Evolutionary conservation across 2,329 filamentous ascomycete species (phyloP).

Genomic region (Botrytis aclada): DNA sequence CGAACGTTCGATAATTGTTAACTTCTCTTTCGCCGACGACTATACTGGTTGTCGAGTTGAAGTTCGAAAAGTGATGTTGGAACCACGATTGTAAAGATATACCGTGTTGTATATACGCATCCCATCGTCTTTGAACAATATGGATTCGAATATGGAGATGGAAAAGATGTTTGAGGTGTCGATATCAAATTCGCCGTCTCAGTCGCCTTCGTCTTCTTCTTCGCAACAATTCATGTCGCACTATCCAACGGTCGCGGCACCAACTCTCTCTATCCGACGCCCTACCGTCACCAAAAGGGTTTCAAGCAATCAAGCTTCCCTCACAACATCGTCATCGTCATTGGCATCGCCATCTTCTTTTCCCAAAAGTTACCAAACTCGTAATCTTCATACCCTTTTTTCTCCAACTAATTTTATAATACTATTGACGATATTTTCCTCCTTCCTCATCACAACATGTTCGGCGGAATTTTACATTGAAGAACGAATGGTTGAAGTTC

Average conservation of each 20-base stretch:
- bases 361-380: not conserved
- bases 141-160: not conserved
- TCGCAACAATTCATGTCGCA: slow-evolving; percentile 12
- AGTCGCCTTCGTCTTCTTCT: not conserved
- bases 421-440: slow-evolving; percentile 26
- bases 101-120: not conserved
- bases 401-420: slow-evolving; percentile 28
- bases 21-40: not conserved
- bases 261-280: not conserved
- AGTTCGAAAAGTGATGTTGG: slow-evolving; percentile 32
- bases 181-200: not conserved
- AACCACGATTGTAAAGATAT: slow-evolving; percentile 31
- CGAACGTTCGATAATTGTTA: not conserved
- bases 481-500: slow-evolving; percentile 32
- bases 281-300: not conserved
- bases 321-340: not conserved
- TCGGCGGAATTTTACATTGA: slow-evolving; percentile 25
- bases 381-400: slow-evolving; percentile 19
- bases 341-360: not conserved
- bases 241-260: not conserved
- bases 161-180: not conserved
- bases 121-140: not conserved
- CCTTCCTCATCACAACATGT: slow-evolving; percentile 31
- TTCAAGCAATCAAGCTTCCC: not conserved
- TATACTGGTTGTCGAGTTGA: not conserved